These are phyloP conservation scores for Lycium ferocissimum DNA, from an alignment of 257 asterid species.

Conservation along the genomic window DNA sequence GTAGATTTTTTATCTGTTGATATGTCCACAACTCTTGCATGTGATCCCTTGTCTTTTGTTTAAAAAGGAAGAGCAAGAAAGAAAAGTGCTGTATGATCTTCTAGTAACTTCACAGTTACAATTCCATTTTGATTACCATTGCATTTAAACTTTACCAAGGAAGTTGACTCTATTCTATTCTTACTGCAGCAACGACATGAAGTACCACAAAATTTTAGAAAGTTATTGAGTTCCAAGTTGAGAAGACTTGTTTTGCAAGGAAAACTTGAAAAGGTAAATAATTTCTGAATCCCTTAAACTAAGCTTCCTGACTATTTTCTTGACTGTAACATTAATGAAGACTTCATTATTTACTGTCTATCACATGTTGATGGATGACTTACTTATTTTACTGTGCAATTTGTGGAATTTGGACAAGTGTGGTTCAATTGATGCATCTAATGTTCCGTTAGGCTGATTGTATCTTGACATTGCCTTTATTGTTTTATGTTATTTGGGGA, in stretches of 20 bases:
- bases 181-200: conserved; percentile 48
- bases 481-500: conserved; percentile 3
- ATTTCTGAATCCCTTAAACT: conserved; percentile 18
- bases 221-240: conserved; percentile 51
- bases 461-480: conserved; percentile 25
- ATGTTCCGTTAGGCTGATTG: background rate
- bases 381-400: background rate
- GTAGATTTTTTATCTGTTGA: conserved; percentile 2
- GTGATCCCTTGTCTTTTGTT: background rate
- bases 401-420: conserved; percentile 1
- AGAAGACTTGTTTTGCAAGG: conserved; percentile 57
- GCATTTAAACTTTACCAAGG: conserved; percentile 6
- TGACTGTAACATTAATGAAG: background rate
- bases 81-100: conserved; percentile 20
- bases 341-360: background rate
- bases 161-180: background rate
- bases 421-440: conserved; percentile 12
- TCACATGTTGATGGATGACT: conserved; percentile 10
- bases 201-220: conserved; percentile 52
- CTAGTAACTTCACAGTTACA: background rate
- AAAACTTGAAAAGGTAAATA: conserved; percentile 59
- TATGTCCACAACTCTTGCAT: background rate
- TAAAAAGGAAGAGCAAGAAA: background rate
- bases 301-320: conserved; percentile 18
- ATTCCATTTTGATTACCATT: conserved; percentile 4